Base-by-base conservation (phyloP, 306 rosid species). In the Casuarina equisetifolia region DNA sequence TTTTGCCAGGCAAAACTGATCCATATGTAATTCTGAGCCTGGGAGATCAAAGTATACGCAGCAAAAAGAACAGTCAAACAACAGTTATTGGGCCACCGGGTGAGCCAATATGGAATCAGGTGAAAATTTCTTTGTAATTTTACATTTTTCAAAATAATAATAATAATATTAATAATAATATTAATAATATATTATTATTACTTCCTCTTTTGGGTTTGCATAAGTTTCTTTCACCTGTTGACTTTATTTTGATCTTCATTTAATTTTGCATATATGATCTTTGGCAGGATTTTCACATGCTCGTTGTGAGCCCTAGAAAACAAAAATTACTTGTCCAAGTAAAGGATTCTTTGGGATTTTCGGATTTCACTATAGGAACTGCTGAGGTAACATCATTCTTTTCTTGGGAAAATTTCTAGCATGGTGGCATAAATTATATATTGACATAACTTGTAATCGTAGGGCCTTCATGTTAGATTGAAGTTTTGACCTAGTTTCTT, bases 91-190 rank as follows among this genome's bases (percentile, higher is more conserved):
- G 99, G 0, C 91, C 98, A 59, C 99, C 99, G 25, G 99, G 98
- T 76, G 87, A 91, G 90, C 99, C 99, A 70, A 96, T 96, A 74
- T 96, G 99, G 99, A 92, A 96, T 83, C 99, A 96, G 96, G 99
- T 95, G 74, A 85, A 70, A 25, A 84, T 74, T 78, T 80, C 74
- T 76, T 81, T 55, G 40, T 69, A 69, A 78, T 63, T 38, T 36
- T 43, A 2, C 9, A 20, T 13, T 20, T n/a, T n/a, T n/a, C n/a
- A n/a, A n/a, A n/a, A n/a, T n/a, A n/a, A n/a, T n/a, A n/a, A n/a
- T n/a, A n/a, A n/a, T n/a, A n/a, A n/a, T n/a, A n/a, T n/a, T n/a
- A n/a, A n/a, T n/a, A n/a, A n/a, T n/a, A n/a, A n/a, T n/a, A n/a
- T n/a, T n/a, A n/a, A n/a, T n/a, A n/a, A n/a, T n/a, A n/a, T n/a